Percentiles rank a stretch among this genome's conserved stretches.
phyloP scores from a whole-genome alignment of 306 rosid species.

The Lathyrus aphaca region DNA sequence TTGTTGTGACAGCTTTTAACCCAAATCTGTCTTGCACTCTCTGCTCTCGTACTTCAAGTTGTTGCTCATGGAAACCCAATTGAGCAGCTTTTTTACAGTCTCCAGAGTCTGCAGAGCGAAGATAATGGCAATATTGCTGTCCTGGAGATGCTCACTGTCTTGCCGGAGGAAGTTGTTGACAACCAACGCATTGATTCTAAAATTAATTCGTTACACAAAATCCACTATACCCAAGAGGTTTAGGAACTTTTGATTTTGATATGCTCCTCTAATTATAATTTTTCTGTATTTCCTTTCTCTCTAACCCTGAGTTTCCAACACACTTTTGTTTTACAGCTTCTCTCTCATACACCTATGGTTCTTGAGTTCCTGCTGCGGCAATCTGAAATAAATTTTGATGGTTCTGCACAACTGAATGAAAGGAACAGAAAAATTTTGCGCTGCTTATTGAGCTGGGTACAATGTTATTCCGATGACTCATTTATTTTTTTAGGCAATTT shows the following conservation, averaged over 20 bases:
- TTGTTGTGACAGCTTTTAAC: constrained; percentile 77
- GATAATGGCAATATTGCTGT: constrained; percentile 78
- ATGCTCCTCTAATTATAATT: constrained; percentile 9
- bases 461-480: constrained; percentile 33
- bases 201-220: constrained; percentile 61
- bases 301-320: constrained; percentile 21
- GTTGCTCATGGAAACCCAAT: constrained; percentile 84
- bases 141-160: constrained; percentile 92
- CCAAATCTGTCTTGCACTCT: constrained; percentile 93
- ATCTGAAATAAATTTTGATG: constrained; percentile 68
- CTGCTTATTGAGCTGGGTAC: constrained; percentile 98
- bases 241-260: constrained; percentile 42
- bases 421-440: constrained; percentile 83
- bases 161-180: constrained; percentile 92
- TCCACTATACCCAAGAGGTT: constrained; percentile 86
- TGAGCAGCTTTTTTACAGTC: constrained; percentile 90
- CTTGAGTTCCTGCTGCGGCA: constrained; percentile 86
- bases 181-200: constrained; percentile 59
- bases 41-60: constrained; percentile 81
- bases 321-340: constrained; percentile 62
- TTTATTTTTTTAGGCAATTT: constrained; percentile 20
- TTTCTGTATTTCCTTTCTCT: constrained; percentile 23
- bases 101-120: constrained; percentile 77
- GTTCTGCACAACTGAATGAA: constrained; percentile 69
- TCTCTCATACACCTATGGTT: constrained; percentile 77